Conservation (phyloP, 805 yeast species). For the Starmerella bombicola region DNA sequence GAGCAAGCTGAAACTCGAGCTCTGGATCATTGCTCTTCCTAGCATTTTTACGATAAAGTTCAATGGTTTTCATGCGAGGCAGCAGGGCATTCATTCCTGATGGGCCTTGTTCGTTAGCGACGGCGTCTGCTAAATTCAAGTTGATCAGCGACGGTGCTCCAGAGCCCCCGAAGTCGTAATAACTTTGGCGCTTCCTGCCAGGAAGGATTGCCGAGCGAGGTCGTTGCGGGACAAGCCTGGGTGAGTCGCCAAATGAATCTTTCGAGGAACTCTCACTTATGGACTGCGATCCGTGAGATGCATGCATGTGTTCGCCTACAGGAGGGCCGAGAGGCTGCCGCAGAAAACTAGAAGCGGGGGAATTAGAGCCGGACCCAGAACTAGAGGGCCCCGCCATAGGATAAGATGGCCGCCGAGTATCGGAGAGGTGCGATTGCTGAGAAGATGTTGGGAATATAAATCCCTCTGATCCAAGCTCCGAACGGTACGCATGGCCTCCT, state of each 20-base stretch:
- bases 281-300: too few relatives aligned
- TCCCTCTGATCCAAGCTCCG: too few relatives aligned
- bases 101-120: neutral
- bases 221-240: conserved; percentile 1
- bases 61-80: conserved; percentile 73
- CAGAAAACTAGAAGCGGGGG: too few relatives aligned
- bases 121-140: conserved; percentile 6
- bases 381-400: too few relatives aligned
- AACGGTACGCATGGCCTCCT: too few relatives aligned
- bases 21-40: conserved; percentile 74
- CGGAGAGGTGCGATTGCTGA: too few relatives aligned
- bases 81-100: conserved; percentile 32
- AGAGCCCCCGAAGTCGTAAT: conserved; percentile 12
- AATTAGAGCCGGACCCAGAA: too few relatives aligned
- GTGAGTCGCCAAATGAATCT: conserved; percentile 7
- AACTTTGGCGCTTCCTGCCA: conserved; percentile 11
- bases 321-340: too few relatives aligned
- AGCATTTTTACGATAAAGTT: conserved; percentile 75
- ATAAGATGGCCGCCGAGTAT: too few relatives aligned
- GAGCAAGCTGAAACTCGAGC: conserved; percentile 82
- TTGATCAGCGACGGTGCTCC: conserved; percentile 1
- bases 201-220: conserved; percentile 3
- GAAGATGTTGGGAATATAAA: too few relatives aligned
- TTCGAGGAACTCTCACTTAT: too few relatives aligned
- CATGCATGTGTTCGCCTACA: too few relatives aligned